phyloP scores from a whole-genome alignment of 2,329 filamentous ascomycete species.

The Pyrenophora seminiperda region DNA sequence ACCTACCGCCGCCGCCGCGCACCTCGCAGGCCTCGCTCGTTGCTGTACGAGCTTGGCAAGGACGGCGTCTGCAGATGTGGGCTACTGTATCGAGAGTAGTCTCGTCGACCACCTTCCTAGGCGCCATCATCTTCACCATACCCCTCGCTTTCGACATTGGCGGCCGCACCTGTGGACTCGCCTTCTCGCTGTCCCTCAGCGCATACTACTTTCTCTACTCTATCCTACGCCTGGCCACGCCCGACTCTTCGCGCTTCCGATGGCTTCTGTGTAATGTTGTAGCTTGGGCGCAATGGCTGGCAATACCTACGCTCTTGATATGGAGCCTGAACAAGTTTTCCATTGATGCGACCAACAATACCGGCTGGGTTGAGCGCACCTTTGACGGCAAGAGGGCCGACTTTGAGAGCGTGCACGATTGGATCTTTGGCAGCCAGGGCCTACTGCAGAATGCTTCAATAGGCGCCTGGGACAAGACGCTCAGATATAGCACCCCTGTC shows the following conservation, averaged over 20 bases:
- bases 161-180: conserved; percentile 89
- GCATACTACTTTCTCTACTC: conserved; percentile 92
- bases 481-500: conserved; percentile 89
- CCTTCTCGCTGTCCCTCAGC: conserved; percentile 88
- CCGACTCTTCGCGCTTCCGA: conserved; percentile 76
- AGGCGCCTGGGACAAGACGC: conserved; percentile 83
- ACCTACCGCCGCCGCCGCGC: conserved; percentile 24
- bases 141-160: conserved; percentile 98
- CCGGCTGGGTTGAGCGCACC: conserved; percentile 80
- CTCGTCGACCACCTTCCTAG: conserved; percentile 82
- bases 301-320: conserved; percentile 85
- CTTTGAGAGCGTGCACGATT: conserved; percentile 73
- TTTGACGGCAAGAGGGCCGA: conserved; percentile 69
- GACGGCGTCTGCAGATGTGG: conserved; percentile 70
- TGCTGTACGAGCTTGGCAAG: conserved; percentile 55
- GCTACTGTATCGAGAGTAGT: conserved; percentile 70
- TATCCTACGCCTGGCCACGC: conserved; percentile 76
- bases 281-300: conserved; percentile 79
- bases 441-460: conserved; percentile 79
- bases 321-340: conserved; percentile 97
- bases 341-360: conserved; percentile 74
- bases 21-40: conserved; percentile 47
- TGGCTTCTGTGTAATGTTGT: conserved; percentile 72
- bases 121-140: conserved; percentile 92
- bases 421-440: conserved; percentile 86